phyloP scores from a whole-genome alignment of 2,329 filamentous ascomycete genomes.

The Thermoascus crustaceus region DNA sequence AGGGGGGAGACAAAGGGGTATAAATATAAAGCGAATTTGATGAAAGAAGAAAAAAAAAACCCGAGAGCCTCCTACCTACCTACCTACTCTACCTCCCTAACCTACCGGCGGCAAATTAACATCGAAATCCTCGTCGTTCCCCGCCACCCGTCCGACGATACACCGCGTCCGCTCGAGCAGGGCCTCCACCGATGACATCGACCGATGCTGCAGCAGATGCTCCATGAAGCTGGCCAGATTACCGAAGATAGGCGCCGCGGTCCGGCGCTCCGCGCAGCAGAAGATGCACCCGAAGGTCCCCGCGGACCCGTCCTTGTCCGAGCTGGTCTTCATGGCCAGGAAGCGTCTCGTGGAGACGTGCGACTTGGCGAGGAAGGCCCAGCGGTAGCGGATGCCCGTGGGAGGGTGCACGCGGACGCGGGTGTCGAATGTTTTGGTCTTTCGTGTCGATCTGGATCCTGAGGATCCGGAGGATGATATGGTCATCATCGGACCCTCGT shows the following conservation, averaged over 20 bases:
- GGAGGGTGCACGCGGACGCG: conserved; percentile 17
- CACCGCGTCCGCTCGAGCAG: conserved; percentile 36
- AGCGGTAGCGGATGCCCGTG: conserved; percentile 37
- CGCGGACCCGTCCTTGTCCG: conserved; percentile 9
- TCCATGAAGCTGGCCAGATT: conserved; percentile 36
- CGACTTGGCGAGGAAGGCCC: conserved; percentile 41
- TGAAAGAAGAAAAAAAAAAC: no score
- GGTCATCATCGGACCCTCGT: conserved; percentile 29
- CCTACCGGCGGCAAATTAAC: conserved; percentile 40
- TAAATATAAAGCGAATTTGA: no score
- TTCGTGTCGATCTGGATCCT: no score
- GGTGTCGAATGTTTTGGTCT: conserved; percentile 21
- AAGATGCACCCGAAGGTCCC: conserved; percentile 39
- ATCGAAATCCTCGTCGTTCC: conserved; percentile 38
- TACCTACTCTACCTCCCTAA: no score
- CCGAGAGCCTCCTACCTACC: conserved; percentile 6
- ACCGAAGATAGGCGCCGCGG: conserved; percentile 28
- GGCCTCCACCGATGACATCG: conserved; percentile 20
- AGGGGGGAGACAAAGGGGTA: no score
- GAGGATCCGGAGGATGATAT: no score
- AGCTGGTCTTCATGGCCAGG: conserved; percentile 15
- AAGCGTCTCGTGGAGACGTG: conserved; percentile 36
- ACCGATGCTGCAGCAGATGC: conserved; percentile 35
- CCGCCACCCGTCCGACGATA: conserved; percentile 33
- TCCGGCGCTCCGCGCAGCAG: conserved; percentile 33